Percentiles rank a stretch among this genome's conserved stretches.
Evolutionary conservation across 306 rosid species (phyloP).

Genomic region (Begonia peltatifolia): DNA sequence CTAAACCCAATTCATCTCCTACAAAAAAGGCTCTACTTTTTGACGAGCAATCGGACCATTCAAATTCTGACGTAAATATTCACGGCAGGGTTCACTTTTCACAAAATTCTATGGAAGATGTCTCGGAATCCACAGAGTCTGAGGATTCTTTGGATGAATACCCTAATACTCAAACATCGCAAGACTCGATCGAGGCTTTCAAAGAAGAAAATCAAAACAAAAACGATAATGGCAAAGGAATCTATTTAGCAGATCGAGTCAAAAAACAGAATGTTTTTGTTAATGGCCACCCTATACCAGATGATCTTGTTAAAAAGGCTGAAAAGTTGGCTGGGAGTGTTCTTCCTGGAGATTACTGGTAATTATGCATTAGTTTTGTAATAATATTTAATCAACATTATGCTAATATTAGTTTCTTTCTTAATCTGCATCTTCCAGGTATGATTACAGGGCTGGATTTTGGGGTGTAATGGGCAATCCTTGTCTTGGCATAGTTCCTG

Average conservation of each 20-base stretch:
- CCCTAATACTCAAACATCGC: conserved; percentile 15
- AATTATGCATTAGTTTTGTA: not conserved
- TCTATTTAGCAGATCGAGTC: conserved; percentile 12
- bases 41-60: not conserved
- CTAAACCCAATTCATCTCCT: conserved; percentile 6
- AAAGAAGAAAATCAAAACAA: conserved; percentile 23
- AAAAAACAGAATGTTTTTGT: conserved; percentile 12
- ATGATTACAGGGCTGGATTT: conserved; percentile 41
- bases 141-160: conserved; percentile 23
- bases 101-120: conserved; percentile 10
- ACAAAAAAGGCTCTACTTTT: too few relatives aligned
- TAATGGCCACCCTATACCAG: conserved; percentile 28
- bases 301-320: conserved; percentile 19
- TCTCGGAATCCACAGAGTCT: conserved; percentile 12
- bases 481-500: conserved; percentile 47
- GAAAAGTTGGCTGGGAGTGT: conserved; percentile 37
- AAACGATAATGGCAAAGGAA: conserved; percentile 12
- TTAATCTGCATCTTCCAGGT: conserved; percentile 16
- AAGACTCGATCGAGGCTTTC: conserved; percentile 19
- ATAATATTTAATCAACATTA: too few relatives aligned
- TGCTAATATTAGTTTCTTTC: too few relatives aligned
- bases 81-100: not conserved
- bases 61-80: conserved; percentile 7
- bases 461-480: conserved; percentile 44
- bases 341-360: conserved; percentile 41